Evolutionary conservation across 2,329 filamentous ascomycete genomes (phyloP), one percentile per base, ranked within the genome.

Genomic region (Calonectria hawksworthii): DNA sequence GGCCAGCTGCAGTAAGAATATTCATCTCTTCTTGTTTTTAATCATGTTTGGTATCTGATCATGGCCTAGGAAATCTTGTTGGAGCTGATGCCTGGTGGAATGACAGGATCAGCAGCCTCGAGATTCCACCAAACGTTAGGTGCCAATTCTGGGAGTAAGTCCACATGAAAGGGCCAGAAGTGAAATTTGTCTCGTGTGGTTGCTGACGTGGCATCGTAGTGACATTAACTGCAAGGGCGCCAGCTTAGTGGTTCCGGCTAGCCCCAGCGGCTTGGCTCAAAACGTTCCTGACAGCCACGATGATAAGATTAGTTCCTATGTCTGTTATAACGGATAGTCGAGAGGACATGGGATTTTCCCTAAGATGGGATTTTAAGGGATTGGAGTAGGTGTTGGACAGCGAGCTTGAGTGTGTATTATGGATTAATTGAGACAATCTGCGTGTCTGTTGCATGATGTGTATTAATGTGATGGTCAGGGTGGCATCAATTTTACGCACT

Each of bases 71-170:
- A 13, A 73, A 65, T 23, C 36, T 73, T 32, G 21, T 44, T 21
- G 66, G 71, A 21, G 14, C 21, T 30, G 56, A 73, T 26, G 71
- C 71, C 23, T 70, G 36, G 28, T 73, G 71, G 71, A 73, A 73
- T 34, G 71, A 73, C 34, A 28, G 26, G 30, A 70, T 73, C 16
- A 73, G 71, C 56, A 70, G 69, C 28, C 21, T 73, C 7, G 66
- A 73, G 26, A 73, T 73, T 1, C 66, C 66, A 26, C 71, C 71
- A 7, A 70, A 73, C 4, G 71, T 66, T 1, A 23, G 5, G 44
- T 73, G 66, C 30, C 66, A 73, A 14, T 73, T 73, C 66, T 73
- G 71, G 71, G 71, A 73, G 71, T 70, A 59, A 70, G 66, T 10
- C 38, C 47, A 34, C 6, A 30, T 3, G 4, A 11, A 26, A 21